phyloP scores from a whole-genome alignment of 192 early-diverging fungal species.

The Coemansia asiatica region DNA sequence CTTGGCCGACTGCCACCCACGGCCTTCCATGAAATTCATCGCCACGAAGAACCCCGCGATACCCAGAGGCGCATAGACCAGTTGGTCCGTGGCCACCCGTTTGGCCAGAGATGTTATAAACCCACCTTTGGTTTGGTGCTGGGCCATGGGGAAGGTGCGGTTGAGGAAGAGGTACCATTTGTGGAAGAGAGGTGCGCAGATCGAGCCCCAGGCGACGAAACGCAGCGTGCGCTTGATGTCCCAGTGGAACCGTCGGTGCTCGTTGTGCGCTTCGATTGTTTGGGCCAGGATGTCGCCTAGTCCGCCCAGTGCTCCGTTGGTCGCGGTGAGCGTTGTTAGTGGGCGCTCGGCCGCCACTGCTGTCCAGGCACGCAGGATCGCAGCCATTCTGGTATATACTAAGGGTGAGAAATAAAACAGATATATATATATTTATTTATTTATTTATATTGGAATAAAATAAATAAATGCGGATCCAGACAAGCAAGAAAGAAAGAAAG shows the following conservation, averaged over 20 bases:
- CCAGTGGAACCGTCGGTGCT: slow-evolving; percentile 28
- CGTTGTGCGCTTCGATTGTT: slow-evolving; percentile 40
- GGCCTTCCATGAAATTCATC: slow-evolving; percentile 65
- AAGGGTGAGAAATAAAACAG: not conserved
- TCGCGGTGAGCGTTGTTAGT: slow-evolving; percentile 63
- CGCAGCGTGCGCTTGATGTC: slow-evolving; percentile 54
- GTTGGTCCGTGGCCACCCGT: slow-evolving; percentile 64
- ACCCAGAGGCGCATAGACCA: slow-evolving; percentile 68
- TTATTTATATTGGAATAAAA: no score
- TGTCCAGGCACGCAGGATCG: slow-evolving; percentile 41
- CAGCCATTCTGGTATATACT: slow-evolving; percentile 10
- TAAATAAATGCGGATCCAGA: no score
- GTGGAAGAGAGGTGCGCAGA: slow-evolving; percentile 67
- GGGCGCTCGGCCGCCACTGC: slow-evolving; percentile 56
- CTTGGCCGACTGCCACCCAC: slow-evolving; percentile 54
- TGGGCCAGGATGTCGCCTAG: slow-evolving; percentile 69
- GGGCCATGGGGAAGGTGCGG: slow-evolving; percentile 57
- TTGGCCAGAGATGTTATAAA: slow-evolving; percentile 39
- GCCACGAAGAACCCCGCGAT: slow-evolving; percentile 63
- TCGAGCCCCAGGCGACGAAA: slow-evolving; percentile 68
- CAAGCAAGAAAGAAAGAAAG: no score
- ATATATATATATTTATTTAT: no score
- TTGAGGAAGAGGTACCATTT: slow-evolving; percentile 72
- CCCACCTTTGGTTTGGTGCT: not conserved
- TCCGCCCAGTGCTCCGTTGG: slow-evolving; percentile 66